phyloP scores from a whole-genome alignment of 129 eudicot species.

The Chrysanthemum lavandulifolium region DNA sequence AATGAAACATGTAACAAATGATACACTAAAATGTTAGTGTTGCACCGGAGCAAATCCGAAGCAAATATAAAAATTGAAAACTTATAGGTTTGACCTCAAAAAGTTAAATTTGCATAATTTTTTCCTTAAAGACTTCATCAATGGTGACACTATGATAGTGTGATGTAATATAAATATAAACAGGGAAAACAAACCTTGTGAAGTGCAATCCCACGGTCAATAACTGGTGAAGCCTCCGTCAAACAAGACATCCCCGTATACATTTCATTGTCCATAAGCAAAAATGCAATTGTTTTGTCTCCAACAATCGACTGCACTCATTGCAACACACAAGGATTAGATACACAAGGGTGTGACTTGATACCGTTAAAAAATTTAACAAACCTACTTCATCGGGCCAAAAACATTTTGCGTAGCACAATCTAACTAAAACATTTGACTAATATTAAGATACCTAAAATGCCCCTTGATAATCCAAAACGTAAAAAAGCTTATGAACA shows the following conservation, averaged over 20 bases:
- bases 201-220: slow-evolving; percentile 96
- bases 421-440: not conserved
- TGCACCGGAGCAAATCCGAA: not conserved
- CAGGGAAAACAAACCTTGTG: slow-evolving; percentile 65
- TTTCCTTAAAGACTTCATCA: not conserved
- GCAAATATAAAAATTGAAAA: not conserved
- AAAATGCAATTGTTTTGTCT: slow-evolving; percentile 88
- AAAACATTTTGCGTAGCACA: not conserved
- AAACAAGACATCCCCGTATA: slow-evolving; percentile 94
- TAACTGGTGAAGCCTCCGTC: slow-evolving; percentile 68
- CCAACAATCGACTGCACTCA: slow-evolving; percentile 80
- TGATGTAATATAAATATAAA: slow-evolving; percentile 11
- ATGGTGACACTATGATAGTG: not conserved
- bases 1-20: not conserved
- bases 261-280: slow-evolving; percentile 92
- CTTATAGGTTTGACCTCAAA: slow-evolving; percentile 14
- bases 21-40: not conserved
- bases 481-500: not conserved
- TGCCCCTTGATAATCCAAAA: not conserved
- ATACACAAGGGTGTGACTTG: slow-evolving; percentile 3
- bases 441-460: not conserved
- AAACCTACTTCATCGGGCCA: not conserved
- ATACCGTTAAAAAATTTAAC: not conserved
- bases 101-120: not conserved
- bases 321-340: slow-evolving; percentile 17